These are phyloP conservation scores for Fusarium veterinarium DNA, from an alignment of 2,329 filamentous ascomycete species.

Conservation along the genomic window DNA sequence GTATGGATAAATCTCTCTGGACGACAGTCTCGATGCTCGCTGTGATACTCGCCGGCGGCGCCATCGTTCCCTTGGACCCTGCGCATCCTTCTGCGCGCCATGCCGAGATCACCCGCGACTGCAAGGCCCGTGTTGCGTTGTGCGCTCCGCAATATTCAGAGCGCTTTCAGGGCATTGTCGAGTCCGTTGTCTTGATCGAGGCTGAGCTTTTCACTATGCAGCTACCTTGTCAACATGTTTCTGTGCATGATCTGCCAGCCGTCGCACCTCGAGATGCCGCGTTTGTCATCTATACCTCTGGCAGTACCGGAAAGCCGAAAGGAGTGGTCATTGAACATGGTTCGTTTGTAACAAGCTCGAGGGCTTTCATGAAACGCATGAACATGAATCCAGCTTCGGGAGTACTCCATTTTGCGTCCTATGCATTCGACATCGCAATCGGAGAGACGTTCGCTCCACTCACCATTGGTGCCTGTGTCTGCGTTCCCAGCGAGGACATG, in stretches of 20 bases:
- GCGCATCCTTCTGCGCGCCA: constrained; percentile 27
- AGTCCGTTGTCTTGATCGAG: neutral
- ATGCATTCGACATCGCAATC: constrained; percentile 40
- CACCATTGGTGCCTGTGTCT: constrained; percentile 35
- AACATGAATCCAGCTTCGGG: neutral
- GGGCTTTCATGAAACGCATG: constrained; percentile 25
- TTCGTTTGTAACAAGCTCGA: constrained; percentile 18
- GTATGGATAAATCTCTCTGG: constrained; percentile 43
- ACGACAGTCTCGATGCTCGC: constrained; percentile 41
- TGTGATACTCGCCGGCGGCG: constrained; percentile 41
- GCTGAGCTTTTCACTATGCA: neutral
- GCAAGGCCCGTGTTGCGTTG: constrained; percentile 10
- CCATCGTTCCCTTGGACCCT: constrained; percentile 42
- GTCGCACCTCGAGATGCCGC: constrained; percentile 3
- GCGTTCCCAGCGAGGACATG: constrained; percentile 42
- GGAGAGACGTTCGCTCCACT: constrained; percentile 34
- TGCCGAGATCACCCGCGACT: constrained; percentile 7
- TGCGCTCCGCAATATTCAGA: constrained; percentile 20
- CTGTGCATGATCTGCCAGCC: neutral
- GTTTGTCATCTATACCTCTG: constrained; percentile 40
- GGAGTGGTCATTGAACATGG: constrained; percentile 39
- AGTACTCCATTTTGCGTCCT: constrained; percentile 41
- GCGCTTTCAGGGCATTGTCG: neutral
- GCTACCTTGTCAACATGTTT: neutral
- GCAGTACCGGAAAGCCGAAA: constrained; percentile 42